phyloP scores from a whole-genome alignment of 176 grass and related monocot species.

The Echinochloa phyllopogon region DNA sequence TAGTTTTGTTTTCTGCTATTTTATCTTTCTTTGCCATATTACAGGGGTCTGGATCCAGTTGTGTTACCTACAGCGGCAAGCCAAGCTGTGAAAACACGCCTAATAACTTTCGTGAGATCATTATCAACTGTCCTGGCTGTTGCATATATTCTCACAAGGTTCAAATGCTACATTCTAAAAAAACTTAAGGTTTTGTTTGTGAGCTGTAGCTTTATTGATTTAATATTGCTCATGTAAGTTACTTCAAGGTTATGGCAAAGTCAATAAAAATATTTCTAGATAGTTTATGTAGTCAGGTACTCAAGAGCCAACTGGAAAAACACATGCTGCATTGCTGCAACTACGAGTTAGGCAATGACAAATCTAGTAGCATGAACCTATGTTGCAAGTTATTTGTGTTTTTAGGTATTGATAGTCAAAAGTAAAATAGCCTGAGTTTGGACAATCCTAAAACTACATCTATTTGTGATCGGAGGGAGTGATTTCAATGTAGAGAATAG shows the following conservation, averaged over 20 bases:
- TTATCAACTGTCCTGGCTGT: conserved; percentile 84
- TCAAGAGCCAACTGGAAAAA: conserved; percentile 24
- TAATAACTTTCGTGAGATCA: conserved; percentile 87
- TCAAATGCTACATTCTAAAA: conserved; percentile 33
- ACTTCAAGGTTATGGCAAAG: background rate
- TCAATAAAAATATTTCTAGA: background rate
- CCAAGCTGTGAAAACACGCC: conserved; percentile 84
- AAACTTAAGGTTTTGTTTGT: conserved; percentile 9
- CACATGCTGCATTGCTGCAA: background rate
- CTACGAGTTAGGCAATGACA: background rate
- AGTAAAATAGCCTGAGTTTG: too few relatives aligned
- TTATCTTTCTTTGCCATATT: conserved; percentile 43
- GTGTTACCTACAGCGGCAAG: conserved; percentile 74
- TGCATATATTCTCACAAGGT: conserved; percentile 93
- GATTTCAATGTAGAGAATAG: background rate
- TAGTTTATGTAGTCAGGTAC: background rate
- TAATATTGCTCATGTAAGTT: conserved; percentile 2
- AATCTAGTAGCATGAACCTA: too few relatives aligned
- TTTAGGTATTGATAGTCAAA: too few relatives aligned
- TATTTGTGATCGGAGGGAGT: background rate
- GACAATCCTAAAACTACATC: too few relatives aligned
- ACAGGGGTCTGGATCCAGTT: conserved; percentile 83
- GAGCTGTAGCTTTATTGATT: conserved; percentile 28
- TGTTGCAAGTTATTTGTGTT: too few relatives aligned
- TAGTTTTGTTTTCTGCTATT: conserved; percentile 14